Percentiles rank a stretch among this genome's conserved stretches.
phyloP scores from a whole-genome alignment of 1,139 yeast genomes.

The Eremothecium gossypii region DNA sequence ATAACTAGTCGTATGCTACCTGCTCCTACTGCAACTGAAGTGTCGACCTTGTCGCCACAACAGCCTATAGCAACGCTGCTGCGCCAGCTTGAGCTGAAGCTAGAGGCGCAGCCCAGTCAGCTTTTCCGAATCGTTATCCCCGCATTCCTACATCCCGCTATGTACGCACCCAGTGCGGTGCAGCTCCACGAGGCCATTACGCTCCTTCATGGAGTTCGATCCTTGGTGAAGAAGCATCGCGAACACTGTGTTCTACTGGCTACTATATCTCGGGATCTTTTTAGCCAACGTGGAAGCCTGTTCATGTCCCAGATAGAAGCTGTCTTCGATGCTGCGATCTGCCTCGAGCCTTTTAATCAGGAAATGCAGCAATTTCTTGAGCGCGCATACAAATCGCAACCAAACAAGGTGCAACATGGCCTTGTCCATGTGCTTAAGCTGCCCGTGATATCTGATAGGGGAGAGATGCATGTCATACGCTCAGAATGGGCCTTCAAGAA shows the following conservation, averaged over 20 bases:
- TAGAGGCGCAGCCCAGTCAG: slow-evolving; percentile 35
- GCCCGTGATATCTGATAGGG: slow-evolving; percentile 65
- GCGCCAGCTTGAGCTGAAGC: slow-evolving; percentile 35
- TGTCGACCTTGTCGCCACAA: slow-evolving; percentile 42
- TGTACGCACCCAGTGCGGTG: slow-evolving; percentile 51
- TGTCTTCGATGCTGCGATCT: slow-evolving; percentile 60
- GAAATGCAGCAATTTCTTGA: slow-evolving; percentile 60
- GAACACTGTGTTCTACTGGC: slow-evolving; percentile 41
- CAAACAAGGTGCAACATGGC: slow-evolving; percentile 79
- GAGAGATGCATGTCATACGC: slow-evolving; percentile 65
- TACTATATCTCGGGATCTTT: slow-evolving; percentile 61
- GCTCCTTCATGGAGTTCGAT: slow-evolving; percentile 52
- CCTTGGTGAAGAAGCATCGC: slow-evolving; percentile 42
- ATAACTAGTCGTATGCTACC: slow-evolving; percentile 63
- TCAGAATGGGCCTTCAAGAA: slow-evolving; percentile 84
- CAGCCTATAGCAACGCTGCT: slow-evolving; percentile 27
- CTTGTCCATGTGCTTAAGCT: slow-evolving; percentile 65
- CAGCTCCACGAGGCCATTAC: slow-evolving; percentile 45
- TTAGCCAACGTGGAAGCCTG: slow-evolving; percentile 45
- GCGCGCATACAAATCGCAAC: slow-evolving; percentile 49
- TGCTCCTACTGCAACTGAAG: slow-evolving; percentile 52
- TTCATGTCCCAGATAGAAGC: slow-evolving; percentile 45
- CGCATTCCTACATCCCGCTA: slow-evolving; percentile 66
- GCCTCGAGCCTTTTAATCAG: slow-evolving; percentile 77
- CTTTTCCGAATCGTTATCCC: slow-evolving; percentile 68